Conservation (phyloP, 2,329 filamentous ascomycete species). For the Zelopaecilomyces penicillatus region DNA sequence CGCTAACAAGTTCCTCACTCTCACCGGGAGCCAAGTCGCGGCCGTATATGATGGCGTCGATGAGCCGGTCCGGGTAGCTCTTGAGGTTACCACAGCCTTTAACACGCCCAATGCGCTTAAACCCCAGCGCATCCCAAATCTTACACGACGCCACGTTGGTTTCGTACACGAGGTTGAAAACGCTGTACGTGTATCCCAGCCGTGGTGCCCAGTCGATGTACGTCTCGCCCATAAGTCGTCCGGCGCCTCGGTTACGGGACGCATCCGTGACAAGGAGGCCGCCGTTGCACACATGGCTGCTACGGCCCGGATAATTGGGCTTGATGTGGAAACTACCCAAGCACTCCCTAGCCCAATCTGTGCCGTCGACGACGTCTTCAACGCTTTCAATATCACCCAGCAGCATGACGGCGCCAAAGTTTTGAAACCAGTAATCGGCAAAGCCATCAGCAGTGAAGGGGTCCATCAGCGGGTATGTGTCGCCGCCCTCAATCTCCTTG, state of each 20-base stretch:
- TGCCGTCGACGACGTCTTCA: constrained; percentile 48
- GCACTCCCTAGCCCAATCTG: constrained; percentile 73
- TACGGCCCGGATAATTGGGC: constrained; percentile 85
- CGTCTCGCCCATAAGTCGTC: constrained; percentile 65
- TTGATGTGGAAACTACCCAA: constrained; percentile 91
- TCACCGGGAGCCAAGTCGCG: constrained; percentile 50
- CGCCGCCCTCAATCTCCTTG: constrained; percentile 83
- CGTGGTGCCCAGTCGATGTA: constrained; percentile 72
- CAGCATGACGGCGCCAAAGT: constrained; percentile 83
- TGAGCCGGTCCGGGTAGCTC: constrained; percentile 58
- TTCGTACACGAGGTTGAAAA: constrained; percentile 93
- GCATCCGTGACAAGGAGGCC: constrained; percentile 69
- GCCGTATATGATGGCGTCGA: constrained; percentile 74
- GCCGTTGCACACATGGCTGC: constrained; percentile 85
- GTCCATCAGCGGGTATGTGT: constrained; percentile 85
- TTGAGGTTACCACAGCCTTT: constrained; percentile 62
- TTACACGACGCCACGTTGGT: constrained; percentile 84
- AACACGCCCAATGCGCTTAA: constrained; percentile 84
- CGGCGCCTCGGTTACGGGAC: constrained; percentile 64
- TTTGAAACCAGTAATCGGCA: constrained; percentile 80
- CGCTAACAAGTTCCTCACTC: constrained; percentile 75
- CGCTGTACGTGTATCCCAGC: constrained; percentile 82
- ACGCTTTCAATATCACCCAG: constrained; percentile 62
- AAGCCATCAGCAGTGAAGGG: constrained; percentile 67
- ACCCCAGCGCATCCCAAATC: constrained; percentile 87